A percentile compares a stretch with the other conserved stretches of the same genome.
phyloP scores from a whole-genome alignment of 2,329 filamentous ascomycete genomes.

The Juglanconis juglandina region DNA sequence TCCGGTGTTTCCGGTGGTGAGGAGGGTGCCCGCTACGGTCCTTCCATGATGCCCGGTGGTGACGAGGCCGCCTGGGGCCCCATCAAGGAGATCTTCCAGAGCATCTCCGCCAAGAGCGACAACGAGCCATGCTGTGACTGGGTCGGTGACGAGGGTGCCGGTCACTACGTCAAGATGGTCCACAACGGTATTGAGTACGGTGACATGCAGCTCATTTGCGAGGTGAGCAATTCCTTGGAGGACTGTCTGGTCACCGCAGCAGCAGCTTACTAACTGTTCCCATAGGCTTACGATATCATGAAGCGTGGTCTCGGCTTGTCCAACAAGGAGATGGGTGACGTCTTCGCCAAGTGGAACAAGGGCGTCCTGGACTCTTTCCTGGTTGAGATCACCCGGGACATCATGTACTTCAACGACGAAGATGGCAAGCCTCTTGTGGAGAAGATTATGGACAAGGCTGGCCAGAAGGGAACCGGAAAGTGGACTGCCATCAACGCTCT shows the following conservation, averaged over 20 bases:
- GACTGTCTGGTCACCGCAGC: not conserved
- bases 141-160: constrained; percentile 98
- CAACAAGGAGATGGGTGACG: constrained; percentile 93
- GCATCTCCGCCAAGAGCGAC: constrained; percentile 95
- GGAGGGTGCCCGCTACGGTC: constrained; percentile 96
- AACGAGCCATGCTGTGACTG: constrained; percentile 98
- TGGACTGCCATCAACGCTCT: constrained; percentile 99
- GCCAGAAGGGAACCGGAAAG: constrained; percentile 99
- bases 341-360: constrained; percentile 95
- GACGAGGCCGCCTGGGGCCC: constrained; percentile 96
- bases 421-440: constrained; percentile 88
- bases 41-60: constrained; percentile 97
- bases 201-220: constrained; percentile 99
- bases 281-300: constrained; percentile 97
- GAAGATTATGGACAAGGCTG: constrained; percentile 98
- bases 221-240: constrained; percentile 58
- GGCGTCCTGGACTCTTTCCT: constrained; percentile 98
- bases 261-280: constrained; percentile 2
- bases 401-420: constrained; percentile 97
- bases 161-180: constrained; percentile 99
- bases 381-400: constrained; percentile 97
- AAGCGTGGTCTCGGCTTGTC: constrained; percentile 90
- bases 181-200: constrained; percentile 99
- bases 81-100: constrained; percentile 99
- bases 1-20: constrained; percentile 98